Percentiles rank a stretch among this genome's conserved stretches.
phyloP scores from a whole-genome alignment of 148 eudicot species.

The Arbutus unedo region DNA sequence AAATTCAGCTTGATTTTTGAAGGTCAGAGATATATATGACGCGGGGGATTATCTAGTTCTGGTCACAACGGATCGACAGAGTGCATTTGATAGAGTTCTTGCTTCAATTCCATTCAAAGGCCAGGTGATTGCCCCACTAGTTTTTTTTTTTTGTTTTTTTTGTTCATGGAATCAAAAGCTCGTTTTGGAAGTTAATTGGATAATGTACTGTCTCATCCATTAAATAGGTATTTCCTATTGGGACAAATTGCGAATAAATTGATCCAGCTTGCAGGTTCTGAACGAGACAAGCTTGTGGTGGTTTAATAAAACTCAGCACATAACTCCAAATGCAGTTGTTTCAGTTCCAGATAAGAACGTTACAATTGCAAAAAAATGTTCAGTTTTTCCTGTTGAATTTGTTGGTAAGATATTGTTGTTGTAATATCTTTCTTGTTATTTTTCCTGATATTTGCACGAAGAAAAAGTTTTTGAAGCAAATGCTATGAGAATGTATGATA shows the following conservation, averaged over 20 bases:
- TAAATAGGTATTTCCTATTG: not conserved
- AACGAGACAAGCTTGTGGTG: constrained; percentile 98
- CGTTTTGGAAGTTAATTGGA: not conserved
- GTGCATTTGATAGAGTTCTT: constrained; percentile 90
- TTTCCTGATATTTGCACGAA: not conserved
- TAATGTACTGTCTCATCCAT: not conserved
- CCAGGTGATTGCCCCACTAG: constrained; percentile 46
- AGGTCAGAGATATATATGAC: constrained; percentile 95
- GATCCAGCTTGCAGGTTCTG: constrained; percentile 55
- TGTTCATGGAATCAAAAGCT: not conserved
- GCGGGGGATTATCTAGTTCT: constrained; percentile 81
- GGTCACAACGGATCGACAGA: constrained; percentile 94
- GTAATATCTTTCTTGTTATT: not conserved
- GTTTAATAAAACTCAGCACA: constrained; percentile 81
- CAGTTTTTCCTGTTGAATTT: constrained; percentile 95
- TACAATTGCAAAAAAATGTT: constrained; percentile 92
- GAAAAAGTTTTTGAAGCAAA: not conserved
- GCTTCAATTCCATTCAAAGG: constrained; percentile 98
- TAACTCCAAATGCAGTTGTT: constrained; percentile 74
- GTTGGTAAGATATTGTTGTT: constrained; percentile 57
- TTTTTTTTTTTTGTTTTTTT: not conserved
- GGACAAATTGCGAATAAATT: not conserved
- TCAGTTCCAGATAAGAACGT: constrained; percentile 83
- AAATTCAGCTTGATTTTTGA: constrained; percentile 25
- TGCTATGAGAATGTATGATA: too few species aligned